Evolutionary conservation across 768 basidiomycete species (phyloP).

Genomic region (Naematelia encephala): DNA sequence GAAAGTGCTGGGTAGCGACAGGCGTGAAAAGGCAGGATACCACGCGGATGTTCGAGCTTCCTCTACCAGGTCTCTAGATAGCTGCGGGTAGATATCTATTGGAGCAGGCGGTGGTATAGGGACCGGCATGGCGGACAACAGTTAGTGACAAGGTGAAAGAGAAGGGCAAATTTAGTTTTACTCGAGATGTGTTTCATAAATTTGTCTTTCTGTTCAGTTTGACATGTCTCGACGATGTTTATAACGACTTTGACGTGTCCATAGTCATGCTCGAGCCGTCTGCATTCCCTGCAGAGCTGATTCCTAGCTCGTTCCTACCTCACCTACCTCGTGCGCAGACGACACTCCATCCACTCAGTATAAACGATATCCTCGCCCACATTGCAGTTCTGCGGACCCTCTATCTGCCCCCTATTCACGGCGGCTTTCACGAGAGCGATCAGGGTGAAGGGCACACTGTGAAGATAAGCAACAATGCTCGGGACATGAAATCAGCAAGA

Average conservation of each 20-base stretch:
- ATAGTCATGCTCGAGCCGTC: neutral
- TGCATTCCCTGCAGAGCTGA: slow-evolving; percentile 9
- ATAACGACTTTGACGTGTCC: too few species aligned
- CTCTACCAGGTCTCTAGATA: slow-evolving; percentile 22
- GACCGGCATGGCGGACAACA: neutral
- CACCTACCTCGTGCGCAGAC: slow-evolving; percentile 37
- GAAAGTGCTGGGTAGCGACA: slow-evolving; percentile 22
- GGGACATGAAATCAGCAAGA: slow-evolving; percentile 2
- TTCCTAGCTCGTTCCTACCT: slow-evolving; percentile 43
- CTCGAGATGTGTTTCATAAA: too few species aligned
- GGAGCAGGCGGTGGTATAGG: neutral
- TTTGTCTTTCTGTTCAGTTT: too few species aligned
- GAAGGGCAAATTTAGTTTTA: too few species aligned
- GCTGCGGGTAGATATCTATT: slow-evolving; percentile 2
- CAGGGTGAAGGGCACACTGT: neutral
- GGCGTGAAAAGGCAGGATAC: slow-evolving; percentile 26
- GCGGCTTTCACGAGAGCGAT: slow-evolving; percentile 27
- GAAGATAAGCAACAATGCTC: neutral
- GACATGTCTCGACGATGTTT: neutral
- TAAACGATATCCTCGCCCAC: slow-evolving; percentile 25
- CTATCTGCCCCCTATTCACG: slow-evolving; percentile 44
- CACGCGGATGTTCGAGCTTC: slow-evolving; percentile 36
- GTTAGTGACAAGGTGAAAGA: too few species aligned
- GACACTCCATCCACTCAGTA: slow-evolving; percentile 30
- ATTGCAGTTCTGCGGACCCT: slow-evolving; percentile 35